Conservation (phyloP, 2,329 filamentous ascomycete species). For the Penicillium fuscoglaucum region DNA sequence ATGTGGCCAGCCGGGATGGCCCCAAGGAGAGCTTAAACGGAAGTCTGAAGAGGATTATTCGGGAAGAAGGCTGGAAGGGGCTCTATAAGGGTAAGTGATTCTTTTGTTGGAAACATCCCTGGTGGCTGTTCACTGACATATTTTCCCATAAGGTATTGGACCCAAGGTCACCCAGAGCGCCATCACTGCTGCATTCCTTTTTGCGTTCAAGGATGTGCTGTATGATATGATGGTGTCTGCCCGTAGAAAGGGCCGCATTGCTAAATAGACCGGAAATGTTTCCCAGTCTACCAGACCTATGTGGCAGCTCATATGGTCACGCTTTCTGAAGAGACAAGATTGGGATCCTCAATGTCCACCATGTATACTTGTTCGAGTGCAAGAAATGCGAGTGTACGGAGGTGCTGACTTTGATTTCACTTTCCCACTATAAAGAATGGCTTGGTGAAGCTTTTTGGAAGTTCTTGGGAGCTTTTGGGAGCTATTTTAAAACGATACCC, state of each 20-base stretch:
- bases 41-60: conserved; percentile 75
- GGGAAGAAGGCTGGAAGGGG: conserved; percentile 86
- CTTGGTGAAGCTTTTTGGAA: background rate
- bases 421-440: background rate
- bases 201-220: conserved; percentile 95
- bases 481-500: conserved; percentile 1
- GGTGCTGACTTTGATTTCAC: background rate
- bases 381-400: background rate
- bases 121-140: background rate
- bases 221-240: conserved; percentile 61
- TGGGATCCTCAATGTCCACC: background rate
- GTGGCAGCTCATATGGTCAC: background rate
- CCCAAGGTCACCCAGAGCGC: conserved; percentile 98
- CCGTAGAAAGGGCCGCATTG: conserved; percentile 33
- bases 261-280: conserved; percentile 28
- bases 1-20: conserved; percentile 77
- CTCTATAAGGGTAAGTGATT: conserved; percentile 80
- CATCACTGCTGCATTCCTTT: conserved; percentile 90
- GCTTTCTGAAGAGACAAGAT: background rate
- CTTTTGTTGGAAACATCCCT: background rate
- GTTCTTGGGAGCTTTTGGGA: background rate
- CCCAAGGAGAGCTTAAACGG: conserved; percentile 77
- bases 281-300: background rate
- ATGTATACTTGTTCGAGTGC: background rate
- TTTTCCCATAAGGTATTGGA: conserved; percentile 67